These are phyloP conservation scores for Leishmania mexicana DNA, from an alignment of 208 protist genomes.

Conservation along the genomic window DNA sequence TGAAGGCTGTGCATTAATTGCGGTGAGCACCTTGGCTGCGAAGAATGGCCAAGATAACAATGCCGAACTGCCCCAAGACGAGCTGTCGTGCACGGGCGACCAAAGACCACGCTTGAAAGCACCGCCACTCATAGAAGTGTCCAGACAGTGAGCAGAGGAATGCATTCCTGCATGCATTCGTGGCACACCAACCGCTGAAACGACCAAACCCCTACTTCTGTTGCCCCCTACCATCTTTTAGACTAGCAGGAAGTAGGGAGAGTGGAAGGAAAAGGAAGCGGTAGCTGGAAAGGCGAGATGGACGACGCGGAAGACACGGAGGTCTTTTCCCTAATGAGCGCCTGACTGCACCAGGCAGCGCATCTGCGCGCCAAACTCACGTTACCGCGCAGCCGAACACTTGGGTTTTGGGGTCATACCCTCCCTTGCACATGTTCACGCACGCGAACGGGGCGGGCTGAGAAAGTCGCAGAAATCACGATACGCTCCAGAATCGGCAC, in stretches of 20 bases:
- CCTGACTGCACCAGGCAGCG: not conserved
- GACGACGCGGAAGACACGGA: not conserved
- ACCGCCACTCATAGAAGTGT: not conserved
- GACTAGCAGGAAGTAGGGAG: not conserved
- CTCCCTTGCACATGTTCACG: not conserved
- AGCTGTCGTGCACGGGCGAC: not conserved
- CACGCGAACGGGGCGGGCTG: no score
- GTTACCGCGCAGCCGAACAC: not conserved
- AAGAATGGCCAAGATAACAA: not conserved
- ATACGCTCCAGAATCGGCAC: slow-evolving; percentile 50
- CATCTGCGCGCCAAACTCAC: not conserved
- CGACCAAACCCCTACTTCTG: not conserved
- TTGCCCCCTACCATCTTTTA: not conserved
- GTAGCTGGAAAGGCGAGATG: not conserved
- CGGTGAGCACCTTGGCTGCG: not conserved
- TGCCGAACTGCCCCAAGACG: not conserved
- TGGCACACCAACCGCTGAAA: not conserved
- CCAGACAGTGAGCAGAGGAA: not conserved
- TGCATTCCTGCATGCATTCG: not conserved
- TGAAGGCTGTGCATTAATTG: not conserved
- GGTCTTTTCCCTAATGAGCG: not conserved
- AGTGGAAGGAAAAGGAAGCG: not conserved
- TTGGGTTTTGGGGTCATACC: not conserved
- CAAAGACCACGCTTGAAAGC: not conserved
- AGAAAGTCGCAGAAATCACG: not conserved